Percentiles rank a stretch among this genome's conserved stretches.
phyloP scores from a whole-genome alignment of 2,329 filamentous ascomycete species.

The Colletotrichum eleusines region DNA sequence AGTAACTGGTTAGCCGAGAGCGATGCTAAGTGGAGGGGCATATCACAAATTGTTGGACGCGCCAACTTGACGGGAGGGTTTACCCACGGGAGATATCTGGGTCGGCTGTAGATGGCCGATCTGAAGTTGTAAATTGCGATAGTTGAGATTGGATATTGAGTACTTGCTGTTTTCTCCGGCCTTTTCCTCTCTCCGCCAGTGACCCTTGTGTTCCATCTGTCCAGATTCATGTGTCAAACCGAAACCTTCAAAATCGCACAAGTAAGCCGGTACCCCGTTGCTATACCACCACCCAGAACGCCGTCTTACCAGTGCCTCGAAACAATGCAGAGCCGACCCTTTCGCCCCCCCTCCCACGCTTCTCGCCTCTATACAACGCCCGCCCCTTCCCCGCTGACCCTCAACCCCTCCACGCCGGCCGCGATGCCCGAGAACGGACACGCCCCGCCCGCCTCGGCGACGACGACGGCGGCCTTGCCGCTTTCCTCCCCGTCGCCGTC shows the following conservation, averaged over 20 bases:
- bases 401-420: conserved; percentile 25
- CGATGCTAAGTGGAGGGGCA: neutral
- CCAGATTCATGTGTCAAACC: too few species aligned
- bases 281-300: neutral
- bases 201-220: too few species aligned
- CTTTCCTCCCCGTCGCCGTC: conserved; percentile 45
- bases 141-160: neutral
- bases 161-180: neutral
- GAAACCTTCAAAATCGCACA: too few species aligned
- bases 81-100: neutral
- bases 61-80: neutral
- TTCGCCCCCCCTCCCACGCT: neutral
- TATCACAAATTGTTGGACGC: neutral
- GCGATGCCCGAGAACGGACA: conserved; percentile 47
- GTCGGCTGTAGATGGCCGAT: neutral
- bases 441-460: conserved; percentile 40
- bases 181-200: too few species aligned
- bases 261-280: neutral
- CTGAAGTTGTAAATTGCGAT: neutral
- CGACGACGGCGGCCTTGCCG: conserved; percentile 43
- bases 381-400: conserved; percentile 4
- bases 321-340: neutral
- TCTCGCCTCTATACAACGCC: neutral
- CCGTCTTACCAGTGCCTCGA: neutral
- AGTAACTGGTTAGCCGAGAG: neutral